Evolutionary conservation across 2,329 filamentous ascomycete genomes (phyloP).

Genomic region (Fusarium sp.): DNA sequence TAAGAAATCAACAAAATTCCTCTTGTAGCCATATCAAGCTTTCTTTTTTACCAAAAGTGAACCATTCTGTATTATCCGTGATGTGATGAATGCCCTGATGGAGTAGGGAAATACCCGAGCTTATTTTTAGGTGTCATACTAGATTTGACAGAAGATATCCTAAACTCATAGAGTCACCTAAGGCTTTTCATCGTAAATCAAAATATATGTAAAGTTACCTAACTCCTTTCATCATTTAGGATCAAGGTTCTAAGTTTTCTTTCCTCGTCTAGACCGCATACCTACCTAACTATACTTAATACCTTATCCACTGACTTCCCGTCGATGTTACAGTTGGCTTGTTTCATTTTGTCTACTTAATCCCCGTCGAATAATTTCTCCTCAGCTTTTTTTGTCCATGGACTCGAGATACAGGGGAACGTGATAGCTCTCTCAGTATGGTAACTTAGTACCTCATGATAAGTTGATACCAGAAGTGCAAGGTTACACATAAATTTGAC

Average conservation of each 20-base stretch:
- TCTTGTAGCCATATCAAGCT: conserved; percentile 51
- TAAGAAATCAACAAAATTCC: conserved; percentile 63
- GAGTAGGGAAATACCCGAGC: background rate
- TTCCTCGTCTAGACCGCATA: background rate
- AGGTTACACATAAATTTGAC: background rate
- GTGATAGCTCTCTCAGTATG: background rate
- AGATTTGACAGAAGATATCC: too few relatives aligned
- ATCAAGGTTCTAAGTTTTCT: background rate
- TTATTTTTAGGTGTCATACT: background rate
- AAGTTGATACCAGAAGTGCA: background rate
- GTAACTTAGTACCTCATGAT: background rate
- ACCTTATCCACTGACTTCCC: background rate
- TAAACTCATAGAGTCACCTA: background rate
- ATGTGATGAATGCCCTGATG: background rate
- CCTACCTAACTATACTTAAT: background rate
- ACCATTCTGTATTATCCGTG: background rate
- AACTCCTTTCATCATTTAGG: background rate
- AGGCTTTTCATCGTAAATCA: too few relatives aligned
- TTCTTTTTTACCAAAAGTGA: conserved; percentile 36
- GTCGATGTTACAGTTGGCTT: background rate
- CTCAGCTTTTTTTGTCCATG: background rate
- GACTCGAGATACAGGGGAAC: background rate
- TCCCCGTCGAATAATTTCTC: background rate
- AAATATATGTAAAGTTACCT: background rate
- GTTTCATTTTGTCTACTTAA: background rate